A percentile compares a stretch with the other conserved stretches of the same genome.
These are phyloP conservation scores for Phaffia australis DNA, from an alignment of 768 basidiomycete genomes.

Conservation along the genomic window DNA sequence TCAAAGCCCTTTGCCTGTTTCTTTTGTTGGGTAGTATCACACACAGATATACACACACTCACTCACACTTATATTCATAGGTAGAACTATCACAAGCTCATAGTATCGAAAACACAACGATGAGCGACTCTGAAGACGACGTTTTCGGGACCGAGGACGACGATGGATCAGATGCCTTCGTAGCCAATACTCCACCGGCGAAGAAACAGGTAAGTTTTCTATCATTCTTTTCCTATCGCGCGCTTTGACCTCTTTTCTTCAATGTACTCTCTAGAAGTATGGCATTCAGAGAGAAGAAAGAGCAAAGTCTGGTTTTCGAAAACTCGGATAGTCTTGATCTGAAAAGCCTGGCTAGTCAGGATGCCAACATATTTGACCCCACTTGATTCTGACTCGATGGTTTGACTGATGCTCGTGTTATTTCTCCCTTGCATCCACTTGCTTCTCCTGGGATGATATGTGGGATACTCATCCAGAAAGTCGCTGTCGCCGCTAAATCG, in stretches of 20 bases:
- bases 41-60: not conserved
- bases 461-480: too few species aligned
- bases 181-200: not conserved
- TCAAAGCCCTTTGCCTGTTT: not conserved
- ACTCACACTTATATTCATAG: not conserved
- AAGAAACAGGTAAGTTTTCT: constrained; percentile 1
- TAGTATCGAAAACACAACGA: not conserved
- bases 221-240: not conserved
- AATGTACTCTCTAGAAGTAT: too few species aligned
- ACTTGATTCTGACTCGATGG: not conserved
- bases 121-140: constrained; percentile 14
- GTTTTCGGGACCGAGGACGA: constrained; percentile 10
- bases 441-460: too few species aligned
- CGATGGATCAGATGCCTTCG: constrained; percentile 1
- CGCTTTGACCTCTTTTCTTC: not conserved
- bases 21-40: not conserved
- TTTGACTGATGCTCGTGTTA: too few species aligned
- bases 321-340: not conserved
- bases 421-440: too few species aligned
- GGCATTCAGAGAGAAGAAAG: not conserved
- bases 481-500: too few species aligned
- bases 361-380: not conserved
- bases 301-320: not conserved
- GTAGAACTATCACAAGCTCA: not conserved
- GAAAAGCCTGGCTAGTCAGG: not conserved